Evolutionary conservation across 2,329 filamentous ascomycete genomes (phyloP).

Genomic region (Colletotrichum sp.): DNA sequence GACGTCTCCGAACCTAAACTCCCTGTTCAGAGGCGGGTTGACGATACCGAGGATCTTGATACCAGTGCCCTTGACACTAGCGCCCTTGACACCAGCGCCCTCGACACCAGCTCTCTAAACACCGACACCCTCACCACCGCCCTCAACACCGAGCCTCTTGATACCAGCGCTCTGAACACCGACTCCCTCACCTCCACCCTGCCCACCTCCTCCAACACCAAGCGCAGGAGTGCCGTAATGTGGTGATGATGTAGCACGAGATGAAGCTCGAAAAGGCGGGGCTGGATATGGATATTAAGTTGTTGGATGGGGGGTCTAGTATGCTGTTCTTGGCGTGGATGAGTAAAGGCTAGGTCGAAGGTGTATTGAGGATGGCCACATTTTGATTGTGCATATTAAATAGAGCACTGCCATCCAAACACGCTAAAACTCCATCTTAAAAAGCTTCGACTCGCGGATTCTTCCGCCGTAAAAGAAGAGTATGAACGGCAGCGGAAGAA

Average conservation of each 20-base stretch:
- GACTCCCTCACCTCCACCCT: background rate
- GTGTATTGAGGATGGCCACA: no score
- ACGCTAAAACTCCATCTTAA: background rate
- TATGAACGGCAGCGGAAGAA: constrained; percentile 50
- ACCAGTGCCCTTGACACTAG: background rate
- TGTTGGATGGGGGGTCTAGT: background rate
- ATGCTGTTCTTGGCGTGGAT: background rate
- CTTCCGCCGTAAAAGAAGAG: constrained; percentile 50
- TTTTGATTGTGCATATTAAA: no score
- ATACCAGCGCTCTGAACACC: background rate
- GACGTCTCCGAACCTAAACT: background rate
- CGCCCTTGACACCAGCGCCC: background rate
- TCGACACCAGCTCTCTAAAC: background rate
- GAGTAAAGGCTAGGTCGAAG: no score
- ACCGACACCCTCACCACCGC: no score
- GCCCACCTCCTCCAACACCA: background rate
- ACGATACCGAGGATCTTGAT: background rate
- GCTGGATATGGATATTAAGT: background rate
- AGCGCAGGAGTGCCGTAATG: background rate
- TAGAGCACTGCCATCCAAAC: no score
- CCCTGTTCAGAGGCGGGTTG: background rate
- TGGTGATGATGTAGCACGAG: background rate
- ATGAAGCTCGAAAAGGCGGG: background rate
- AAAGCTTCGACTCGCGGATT: background rate
- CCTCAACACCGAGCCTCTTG: background rate